Percentiles rank a stretch among this genome's conserved stretches.
phyloP scores from a whole-genome alignment of 2,329 filamentous ascomycete species.

The Calonectria fujianensis region DNA sequence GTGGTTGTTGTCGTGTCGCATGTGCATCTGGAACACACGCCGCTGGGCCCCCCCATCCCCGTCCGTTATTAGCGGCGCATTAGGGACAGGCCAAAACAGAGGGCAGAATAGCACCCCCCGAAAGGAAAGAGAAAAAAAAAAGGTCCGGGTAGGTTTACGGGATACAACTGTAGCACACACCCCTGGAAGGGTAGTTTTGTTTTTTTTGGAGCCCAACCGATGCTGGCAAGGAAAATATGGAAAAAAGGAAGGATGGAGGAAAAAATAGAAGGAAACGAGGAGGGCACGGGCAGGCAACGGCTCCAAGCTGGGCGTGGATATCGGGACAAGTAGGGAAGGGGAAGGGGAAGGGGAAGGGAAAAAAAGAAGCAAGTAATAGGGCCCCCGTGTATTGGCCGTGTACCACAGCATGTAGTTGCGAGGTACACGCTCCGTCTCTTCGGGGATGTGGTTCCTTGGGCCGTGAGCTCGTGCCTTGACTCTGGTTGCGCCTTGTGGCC shows the following conservation, averaged over 20 bases:
- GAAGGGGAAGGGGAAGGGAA: not conserved
- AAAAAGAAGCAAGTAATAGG: conserved; percentile 6
- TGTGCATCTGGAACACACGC: conserved; percentile 23
- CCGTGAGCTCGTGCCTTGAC: conserved; percentile 20
- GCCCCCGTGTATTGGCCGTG: conserved; percentile 9
- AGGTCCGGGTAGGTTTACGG: conserved; percentile 4
- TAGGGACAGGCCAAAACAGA: not conserved
- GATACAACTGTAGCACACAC: conserved; percentile 16
- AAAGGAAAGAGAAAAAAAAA: not conserved
- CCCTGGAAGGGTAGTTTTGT: not conserved
- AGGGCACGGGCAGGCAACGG: conserved; percentile 34
- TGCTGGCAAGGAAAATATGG: not conserved
- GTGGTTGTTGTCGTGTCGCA: conserved; percentile 19
- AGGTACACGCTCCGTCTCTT: conserved; percentile 27
- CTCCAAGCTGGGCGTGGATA: conserved; percentile 26
- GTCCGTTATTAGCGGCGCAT: conserved; percentile 24
- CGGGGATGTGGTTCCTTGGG: conserved; percentile 36
- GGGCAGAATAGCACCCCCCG: too few species aligned
- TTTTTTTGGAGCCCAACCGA: conserved; percentile 25
- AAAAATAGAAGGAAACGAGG: conserved; percentile 10
- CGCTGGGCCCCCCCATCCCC: not conserved
- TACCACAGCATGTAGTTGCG: conserved; percentile 26
- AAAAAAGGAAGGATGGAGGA: not conserved
- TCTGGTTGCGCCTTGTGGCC: conserved; percentile 22
- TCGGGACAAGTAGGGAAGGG: conserved; percentile 37